These are phyloP conservation scores for Fusarium camptoceras DNA, from an alignment of 2,329 filamentous ascomycete species.

Conservation along the genomic window DNA sequence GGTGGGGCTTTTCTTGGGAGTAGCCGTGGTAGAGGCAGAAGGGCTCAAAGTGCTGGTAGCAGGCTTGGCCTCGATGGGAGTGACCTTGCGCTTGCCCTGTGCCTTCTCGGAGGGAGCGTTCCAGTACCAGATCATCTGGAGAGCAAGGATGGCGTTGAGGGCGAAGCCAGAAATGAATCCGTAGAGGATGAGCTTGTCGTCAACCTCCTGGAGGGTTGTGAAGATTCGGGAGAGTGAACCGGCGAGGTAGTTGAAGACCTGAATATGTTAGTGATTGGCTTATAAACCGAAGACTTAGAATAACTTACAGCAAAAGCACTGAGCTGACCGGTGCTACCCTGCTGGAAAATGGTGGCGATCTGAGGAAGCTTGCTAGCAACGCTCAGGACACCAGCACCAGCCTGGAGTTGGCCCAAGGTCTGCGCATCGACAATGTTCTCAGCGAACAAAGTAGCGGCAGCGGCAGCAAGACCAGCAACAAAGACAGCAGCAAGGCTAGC, in stretches of 20 bases:
- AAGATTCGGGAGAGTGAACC: constrained; percentile 96
- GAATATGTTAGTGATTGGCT: constrained; percentile 10
- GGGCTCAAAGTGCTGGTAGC: constrained; percentile 36
- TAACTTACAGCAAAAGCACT: constrained; percentile 90
- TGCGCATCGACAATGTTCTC: constrained; percentile 73
- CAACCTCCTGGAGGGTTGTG: constrained; percentile 96
- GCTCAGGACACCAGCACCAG: constrained; percentile 82
- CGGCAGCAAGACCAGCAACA: constrained; percentile 78
- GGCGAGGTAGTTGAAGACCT: constrained; percentile 98
- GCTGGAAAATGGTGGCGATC: constrained; percentile 84
- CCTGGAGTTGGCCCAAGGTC: constrained; percentile 80
- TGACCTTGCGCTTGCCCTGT: constrained; percentile 57
- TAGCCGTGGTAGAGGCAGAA: constrained; percentile 42
- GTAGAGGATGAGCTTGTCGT: constrained; percentile 95
- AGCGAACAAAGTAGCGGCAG: constrained; percentile 77
- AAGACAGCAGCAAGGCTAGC: constrained; percentile 78
- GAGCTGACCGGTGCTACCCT: constrained; percentile 93
- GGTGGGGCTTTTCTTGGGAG: constrained; percentile 57
- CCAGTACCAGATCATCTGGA: constrained; percentile 98
- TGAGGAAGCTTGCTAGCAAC: constrained; percentile 95
- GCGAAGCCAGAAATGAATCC: constrained; percentile 90
- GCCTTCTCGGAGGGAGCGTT: constrained; percentile 70
- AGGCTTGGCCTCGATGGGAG: constrained; percentile 47
- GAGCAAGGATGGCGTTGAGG: constrained; percentile 88
- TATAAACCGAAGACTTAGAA: fast-evolving